Percentiles rank a stretch among this genome's conserved stretches.
Evolutionary conservation across 192 early-diverging fungal genomes (phyloP).

Genomic region (Coemansia sp.): DNA sequence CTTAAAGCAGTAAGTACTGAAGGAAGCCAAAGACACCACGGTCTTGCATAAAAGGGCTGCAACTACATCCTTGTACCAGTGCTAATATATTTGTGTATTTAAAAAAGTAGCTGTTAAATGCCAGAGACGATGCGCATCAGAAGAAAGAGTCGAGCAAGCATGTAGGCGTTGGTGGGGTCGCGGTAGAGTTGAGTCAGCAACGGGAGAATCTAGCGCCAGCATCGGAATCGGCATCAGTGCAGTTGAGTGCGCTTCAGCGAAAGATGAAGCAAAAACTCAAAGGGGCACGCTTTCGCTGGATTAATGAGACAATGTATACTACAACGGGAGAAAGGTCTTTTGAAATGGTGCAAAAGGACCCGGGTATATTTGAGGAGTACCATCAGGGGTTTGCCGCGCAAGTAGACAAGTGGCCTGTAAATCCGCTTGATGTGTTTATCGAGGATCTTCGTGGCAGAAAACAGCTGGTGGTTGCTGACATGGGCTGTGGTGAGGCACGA

Average conservation of each 20-base stretch:
- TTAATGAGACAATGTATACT: constrained; percentile 96
- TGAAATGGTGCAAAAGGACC: constrained; percentile 75
- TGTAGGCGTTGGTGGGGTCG: not conserved
- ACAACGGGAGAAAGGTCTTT: constrained; percentile 72
- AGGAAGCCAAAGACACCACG: not conserved
- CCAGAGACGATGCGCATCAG: not conserved
- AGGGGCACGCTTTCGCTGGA: constrained; percentile 79
- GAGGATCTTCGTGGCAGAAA: constrained; percentile 54
- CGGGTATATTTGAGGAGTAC: constrained; percentile 92
- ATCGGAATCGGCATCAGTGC: not conserved
- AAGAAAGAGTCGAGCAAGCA: not conserved
- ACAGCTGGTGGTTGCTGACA: constrained; percentile 70
- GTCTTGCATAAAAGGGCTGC: not conserved
- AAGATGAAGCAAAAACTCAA: constrained; percentile 75
- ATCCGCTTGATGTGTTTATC: constrained; percentile 89
- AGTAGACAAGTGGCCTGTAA: constrained; percentile 88
- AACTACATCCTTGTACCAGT: not conserved
- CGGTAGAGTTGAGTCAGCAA: not conserved
- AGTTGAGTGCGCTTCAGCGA: constrained; percentile 40
- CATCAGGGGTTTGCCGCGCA: constrained; percentile 92
- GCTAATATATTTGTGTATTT: not conserved
- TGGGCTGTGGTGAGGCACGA: constrained; percentile 96
- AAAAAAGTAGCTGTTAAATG: constrained; percentile 15
- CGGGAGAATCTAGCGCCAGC: not conserved
- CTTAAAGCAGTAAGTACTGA: constrained; percentile 26